Conservation (phyloP, 257 asterid genomes). For the Cordia subcordata region DNA sequence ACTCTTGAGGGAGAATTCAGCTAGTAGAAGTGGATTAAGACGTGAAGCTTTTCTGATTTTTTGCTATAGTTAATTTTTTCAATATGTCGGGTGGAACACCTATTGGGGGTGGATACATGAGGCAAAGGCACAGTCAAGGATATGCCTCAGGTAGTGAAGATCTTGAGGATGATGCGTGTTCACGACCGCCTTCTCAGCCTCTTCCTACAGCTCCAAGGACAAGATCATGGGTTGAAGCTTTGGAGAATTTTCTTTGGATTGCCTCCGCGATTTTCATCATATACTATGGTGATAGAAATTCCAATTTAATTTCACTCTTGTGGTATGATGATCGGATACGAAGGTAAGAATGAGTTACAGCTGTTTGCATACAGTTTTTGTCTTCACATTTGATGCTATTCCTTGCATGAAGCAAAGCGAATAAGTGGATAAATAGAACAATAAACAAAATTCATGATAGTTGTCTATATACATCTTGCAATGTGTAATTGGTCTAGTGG, state of each 20-base stretch:
- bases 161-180: constrained; percentile 64
- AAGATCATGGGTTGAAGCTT: constrained; percentile 38
- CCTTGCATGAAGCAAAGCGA: too few species aligned
- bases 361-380: too few species aligned
- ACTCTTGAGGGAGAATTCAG: constrained; percentile 5
- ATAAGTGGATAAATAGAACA: too few species aligned
- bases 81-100: constrained; percentile 62
- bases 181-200: constrained; percentile 27
- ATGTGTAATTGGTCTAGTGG: too few species aligned
- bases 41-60: constrained; percentile 5
- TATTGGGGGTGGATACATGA: constrained; percentile 42
- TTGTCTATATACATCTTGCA: too few species aligned
- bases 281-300: constrained; percentile 47
- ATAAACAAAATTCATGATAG: too few species aligned
- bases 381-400: too few species aligned
- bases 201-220: constrained; percentile 23
- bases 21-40: constrained; percentile 9
- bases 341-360: constrained; percentile 27
- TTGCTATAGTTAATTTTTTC: constrained; percentile 4
- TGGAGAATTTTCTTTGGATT: constrained; percentile 56
- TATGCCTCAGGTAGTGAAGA: constrained; percentile 60
- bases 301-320: constrained; percentile 44
- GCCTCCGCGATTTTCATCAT: constrained; percentile 45
- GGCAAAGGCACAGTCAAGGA: constrained; percentile 61
- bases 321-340: constrained; percentile 47